These are phyloP conservation scores for Lichtheimia hyalospora DNA, from an alignment of 371 early-diverging fungal species.

Conservation along the genomic window DNA sequence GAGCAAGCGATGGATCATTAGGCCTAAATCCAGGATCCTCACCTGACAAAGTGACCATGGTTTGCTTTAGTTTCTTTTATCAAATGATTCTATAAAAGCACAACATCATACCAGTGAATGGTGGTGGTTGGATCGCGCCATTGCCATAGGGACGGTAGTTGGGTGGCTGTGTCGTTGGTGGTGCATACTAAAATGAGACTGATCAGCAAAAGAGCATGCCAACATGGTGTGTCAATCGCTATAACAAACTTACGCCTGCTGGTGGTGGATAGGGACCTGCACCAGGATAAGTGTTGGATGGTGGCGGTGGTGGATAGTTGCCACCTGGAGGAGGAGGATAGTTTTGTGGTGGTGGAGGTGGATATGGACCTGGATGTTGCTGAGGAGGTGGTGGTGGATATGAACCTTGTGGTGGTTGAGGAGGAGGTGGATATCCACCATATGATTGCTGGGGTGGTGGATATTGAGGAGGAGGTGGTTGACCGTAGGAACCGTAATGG, in stretches of 20 bases:
- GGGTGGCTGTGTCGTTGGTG: slow-evolving; percentile 11
- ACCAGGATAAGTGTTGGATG: slow-evolving; percentile 3
- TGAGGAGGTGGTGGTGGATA: slow-evolving; percentile 11
- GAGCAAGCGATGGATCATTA: slow-evolving; percentile 12
- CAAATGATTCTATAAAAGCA: neutral
- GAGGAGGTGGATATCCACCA: slow-evolving; percentile 12
- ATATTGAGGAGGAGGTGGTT: slow-evolving; percentile 9
- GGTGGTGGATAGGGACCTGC: slow-evolving; percentile 12
- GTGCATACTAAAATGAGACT: slow-evolving; percentile 15
- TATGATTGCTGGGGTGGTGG: slow-evolving; percentile 1
- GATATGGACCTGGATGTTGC: slow-evolving; percentile 6
- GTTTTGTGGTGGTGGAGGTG: slow-evolving; percentile 12
- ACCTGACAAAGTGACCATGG: slow-evolving; percentile 3
- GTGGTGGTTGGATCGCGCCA: slow-evolving; percentile 14
- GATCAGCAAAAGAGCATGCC: neutral
- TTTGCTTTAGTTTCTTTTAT: no score
- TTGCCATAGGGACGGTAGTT: slow-evolving; percentile 12
- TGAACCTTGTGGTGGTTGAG: slow-evolving; percentile 4
- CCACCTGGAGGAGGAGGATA: slow-evolving; percentile 15
- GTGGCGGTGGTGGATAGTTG: slow-evolving; percentile 16
- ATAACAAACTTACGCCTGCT: slow-evolving; percentile 2
- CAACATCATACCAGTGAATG: slow-evolving; percentile 14
- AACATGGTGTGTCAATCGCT: neutral
- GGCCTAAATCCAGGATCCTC: slow-evolving; percentile 27
- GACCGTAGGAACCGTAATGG: slow-evolving; percentile 13